Base-by-base conservation (phyloP, 2,329 filamentous ascomycete species). In the Ascochyta lentis region DNA sequence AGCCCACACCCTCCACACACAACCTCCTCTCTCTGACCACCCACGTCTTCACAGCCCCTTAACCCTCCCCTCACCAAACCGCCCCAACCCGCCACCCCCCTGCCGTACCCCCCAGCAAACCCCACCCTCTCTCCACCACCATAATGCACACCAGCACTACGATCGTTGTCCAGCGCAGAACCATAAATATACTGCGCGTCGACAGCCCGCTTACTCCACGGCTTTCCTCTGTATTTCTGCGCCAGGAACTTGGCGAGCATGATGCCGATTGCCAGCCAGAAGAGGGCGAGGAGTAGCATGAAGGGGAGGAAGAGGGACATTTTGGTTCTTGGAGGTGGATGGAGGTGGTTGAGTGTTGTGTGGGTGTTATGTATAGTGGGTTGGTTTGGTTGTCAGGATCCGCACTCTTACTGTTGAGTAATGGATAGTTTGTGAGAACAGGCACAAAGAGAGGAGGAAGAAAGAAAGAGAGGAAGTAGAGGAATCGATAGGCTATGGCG, bases 241-340 rank as follows among this genome's bases (percentile, higher is more conserved):
- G 66, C 65, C 6, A 67, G 54, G 55, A 60, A 67, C 15, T 38
- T 46, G 16, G 64, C 64, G 9, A 68, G 54, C 27, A 63, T 26
- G 12, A 65, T 13, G 10, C 65, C 65, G 15, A 67, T 51, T 24
- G 44, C 24, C 15, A 54, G 50, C 65, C 65, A 68, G 33, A 52
- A 55, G 12, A 49, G 8, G 22, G 65, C 65, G 31, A 67, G 33
- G 12, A 60, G 24, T n/a, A 68, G n/a, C 33, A 60, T 13, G 38
- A 68, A 56, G 35, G 52, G 53, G 26, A 65, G 37, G 47, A 65
- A 58, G 19, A 56, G 27, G 22, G n/a, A 35, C 50, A 60, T 35
- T 50, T 15, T 13, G 10, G 0, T 13, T 15, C 10, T 13, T 3
- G 16, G 16, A 33, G 33, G n/a, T 26, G 41, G 23, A 19, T n/a